Conservation (phyloP, 73 alveolate species). For the Uronychia setigera region DNA sequence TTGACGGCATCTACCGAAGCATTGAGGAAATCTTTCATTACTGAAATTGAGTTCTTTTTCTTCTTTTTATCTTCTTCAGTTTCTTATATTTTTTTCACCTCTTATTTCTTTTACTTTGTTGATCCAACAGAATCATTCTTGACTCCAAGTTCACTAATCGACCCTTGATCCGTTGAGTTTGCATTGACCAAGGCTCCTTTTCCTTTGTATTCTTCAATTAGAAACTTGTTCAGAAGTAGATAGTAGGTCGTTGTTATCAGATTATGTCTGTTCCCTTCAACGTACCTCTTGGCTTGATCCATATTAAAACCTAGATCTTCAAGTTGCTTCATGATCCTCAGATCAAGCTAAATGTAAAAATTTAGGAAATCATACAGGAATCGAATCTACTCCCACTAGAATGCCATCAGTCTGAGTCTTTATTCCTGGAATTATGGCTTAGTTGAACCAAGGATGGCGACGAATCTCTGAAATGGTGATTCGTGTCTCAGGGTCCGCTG, state of each 20-base stretch:
- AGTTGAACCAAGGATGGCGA: slow-evolving; percentile 85
- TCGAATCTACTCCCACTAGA: slow-evolving; percentile 76
- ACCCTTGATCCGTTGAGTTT: too few species aligned
- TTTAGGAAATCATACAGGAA: slow-evolving; percentile 66
- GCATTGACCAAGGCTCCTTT: too few species aligned
- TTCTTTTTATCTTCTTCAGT: not conserved
- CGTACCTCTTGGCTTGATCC: slow-evolving; percentile 75
- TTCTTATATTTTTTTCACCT: too few species aligned
- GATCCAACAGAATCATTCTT: too few species aligned
- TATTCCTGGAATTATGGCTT: slow-evolving; percentile 40
- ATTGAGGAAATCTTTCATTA: not conserved
- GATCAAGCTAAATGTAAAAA: slow-evolving; percentile 49
- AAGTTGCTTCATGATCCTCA: slow-evolving; percentile 58
- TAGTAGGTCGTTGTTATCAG: slow-evolving; percentile 82
- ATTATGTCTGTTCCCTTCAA: slow-evolving; percentile 79
- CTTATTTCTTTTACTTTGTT: too few species aligned
- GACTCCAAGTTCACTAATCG: too few species aligned
- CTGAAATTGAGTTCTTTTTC: not conserved
- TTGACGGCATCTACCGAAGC: not conserved
- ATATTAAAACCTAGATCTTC: slow-evolving; percentile 61
- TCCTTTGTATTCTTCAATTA: slow-evolving; percentile 29
- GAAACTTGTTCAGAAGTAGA: slow-evolving; percentile 45
- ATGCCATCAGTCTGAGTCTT: slow-evolving; percentile 74
- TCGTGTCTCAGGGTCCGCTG: slow-evolving; percentile 89
- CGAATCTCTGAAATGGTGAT: slow-evolving; percentile 79